Evolutionary conservation across 108 stramenopile species (phyloP).

Genomic region (Discostella stelligeroides): DNA sequence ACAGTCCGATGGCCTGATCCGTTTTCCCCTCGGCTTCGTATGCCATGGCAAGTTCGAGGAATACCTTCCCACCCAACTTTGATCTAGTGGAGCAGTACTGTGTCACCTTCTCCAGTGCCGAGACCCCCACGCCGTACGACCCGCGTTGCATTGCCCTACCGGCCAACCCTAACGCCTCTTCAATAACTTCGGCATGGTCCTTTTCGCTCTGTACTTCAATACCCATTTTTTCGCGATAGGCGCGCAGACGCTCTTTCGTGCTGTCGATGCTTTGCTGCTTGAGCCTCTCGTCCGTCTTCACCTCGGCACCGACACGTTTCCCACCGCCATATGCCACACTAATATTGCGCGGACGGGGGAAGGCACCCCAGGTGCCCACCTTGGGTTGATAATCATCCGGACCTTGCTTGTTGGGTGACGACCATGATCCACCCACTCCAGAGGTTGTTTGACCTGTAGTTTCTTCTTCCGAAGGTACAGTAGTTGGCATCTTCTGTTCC

Average conservation of each 20-base stretch:
- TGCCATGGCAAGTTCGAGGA: conserved; percentile 88
- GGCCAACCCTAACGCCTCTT: conserved; percentile 68
- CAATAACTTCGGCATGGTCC: conserved; percentile 73
- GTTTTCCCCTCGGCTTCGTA: conserved; percentile 85
- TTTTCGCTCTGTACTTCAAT: conserved; percentile 83
- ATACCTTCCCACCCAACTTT: conserved; percentile 79
- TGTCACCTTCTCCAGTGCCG: conserved; percentile 86
- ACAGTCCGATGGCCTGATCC: conserved; percentile 70
- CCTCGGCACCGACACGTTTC: conserved; percentile 75
- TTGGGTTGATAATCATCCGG: conserved; percentile 63
- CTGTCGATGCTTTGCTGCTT: conserved; percentile 43
- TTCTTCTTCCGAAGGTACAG: conserved; percentile 1
- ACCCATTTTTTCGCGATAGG: conserved; percentile 75
- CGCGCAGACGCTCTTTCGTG: conserved; percentile 54
- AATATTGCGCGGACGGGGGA: conserved; percentile 92
- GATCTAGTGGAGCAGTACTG: conserved; percentile 81
- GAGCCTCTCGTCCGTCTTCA: conserved; percentile 42
- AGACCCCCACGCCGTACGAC: conserved; percentile 77
- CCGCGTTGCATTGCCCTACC: conserved; percentile 76
- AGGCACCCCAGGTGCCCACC: conserved; percentile 88
- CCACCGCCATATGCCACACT: conserved; percentile 93
- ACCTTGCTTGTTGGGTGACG: conserved; percentile 15
- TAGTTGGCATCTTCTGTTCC: no score
- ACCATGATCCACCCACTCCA: conserved; percentile 83
- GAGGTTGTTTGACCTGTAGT: conserved; percentile 51